Evolutionary conservation across 768 basidiomycete species (phyloP).

Genomic region (Hygrocybe coccinea): DNA sequence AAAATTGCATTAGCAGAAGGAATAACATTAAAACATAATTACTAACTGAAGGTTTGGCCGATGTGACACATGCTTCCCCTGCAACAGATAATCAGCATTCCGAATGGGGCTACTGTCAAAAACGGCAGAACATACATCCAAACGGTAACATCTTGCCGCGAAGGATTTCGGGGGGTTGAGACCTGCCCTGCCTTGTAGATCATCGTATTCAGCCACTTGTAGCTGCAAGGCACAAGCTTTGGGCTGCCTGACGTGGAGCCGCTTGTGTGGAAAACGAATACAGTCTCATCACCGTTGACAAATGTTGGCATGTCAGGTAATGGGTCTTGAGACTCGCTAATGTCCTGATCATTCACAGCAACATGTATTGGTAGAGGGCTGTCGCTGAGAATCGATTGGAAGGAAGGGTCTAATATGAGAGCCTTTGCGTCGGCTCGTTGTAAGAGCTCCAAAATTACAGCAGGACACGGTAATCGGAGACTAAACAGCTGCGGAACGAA

Average conservation of each 20-base stretch:
- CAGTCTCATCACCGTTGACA: conserved; percentile 37
- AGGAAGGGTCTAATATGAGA: conserved; percentile 60
- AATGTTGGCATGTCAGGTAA: conserved; percentile 41
- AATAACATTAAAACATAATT: conserved; percentile 12
- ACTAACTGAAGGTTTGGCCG: conserved; percentile 69
- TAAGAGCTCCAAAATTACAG: conserved; percentile 66
- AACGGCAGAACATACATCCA: conserved; percentile 56
- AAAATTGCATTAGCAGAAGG: conserved; percentile 20
- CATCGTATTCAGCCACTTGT: conserved; percentile 59
- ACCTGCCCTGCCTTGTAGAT: conserved; percentile 56
- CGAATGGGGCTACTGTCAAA: neutral
- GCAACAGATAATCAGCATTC: conserved; percentile 31
- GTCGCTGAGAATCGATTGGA: conserved; percentile 37
- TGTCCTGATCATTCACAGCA: conserved; percentile 37
- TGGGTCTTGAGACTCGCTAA: conserved; percentile 33
- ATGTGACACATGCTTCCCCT: conserved; percentile 86
- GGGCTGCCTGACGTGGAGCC: conserved; percentile 83
- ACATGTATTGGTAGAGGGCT: conserved; percentile 49
- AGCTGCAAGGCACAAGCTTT: conserved; percentile 69
- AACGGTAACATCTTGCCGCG: conserved; percentile 61
- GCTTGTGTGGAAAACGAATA: conserved; percentile 74
- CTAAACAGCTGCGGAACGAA: conserved; percentile 77
- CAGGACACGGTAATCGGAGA: conserved; percentile 68
- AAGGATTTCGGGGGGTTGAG: conserved; percentile 43
- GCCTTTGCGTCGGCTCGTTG: conserved; percentile 57